phyloP scores from a whole-genome alignment of 768 basidiomycete genomes.

The Coprinellus micaceus region DNA sequence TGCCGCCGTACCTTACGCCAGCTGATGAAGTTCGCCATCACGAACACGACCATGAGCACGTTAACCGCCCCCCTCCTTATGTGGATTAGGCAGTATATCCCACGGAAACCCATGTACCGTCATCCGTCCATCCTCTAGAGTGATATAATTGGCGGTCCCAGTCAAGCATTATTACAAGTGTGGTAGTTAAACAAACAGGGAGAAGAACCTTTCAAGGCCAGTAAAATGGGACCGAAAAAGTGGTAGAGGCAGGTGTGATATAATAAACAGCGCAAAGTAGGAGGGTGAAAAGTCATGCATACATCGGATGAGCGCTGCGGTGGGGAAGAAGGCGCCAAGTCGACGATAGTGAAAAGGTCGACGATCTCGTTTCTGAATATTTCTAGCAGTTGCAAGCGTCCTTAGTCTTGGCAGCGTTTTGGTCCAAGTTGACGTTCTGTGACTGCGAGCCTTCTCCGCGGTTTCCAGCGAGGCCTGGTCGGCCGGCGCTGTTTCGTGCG shows the following conservation, averaged over 20 bases:
- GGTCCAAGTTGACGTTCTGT: slow-evolving; percentile 68
- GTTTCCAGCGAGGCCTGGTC: slow-evolving; percentile 52
- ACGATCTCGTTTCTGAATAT: slow-evolving; percentile 1
- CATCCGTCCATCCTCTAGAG: slow-evolving; percentile 13
- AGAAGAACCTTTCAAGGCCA: slow-evolving; percentile 11
- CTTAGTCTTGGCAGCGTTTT: slow-evolving; percentile 61
- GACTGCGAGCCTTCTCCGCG: slow-evolving; percentile 50
- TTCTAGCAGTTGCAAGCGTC: slow-evolving; percentile 80
- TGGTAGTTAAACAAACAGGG: slow-evolving; percentile 15
- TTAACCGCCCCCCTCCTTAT: slow-evolving; percentile 59
- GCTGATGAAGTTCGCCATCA: slow-evolving; percentile 36
- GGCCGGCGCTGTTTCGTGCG: slow-evolving; percentile 62
- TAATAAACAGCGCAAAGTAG: slow-evolving; percentile 14
- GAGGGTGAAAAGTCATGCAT: slow-evolving; percentile 16
- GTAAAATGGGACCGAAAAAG: slow-evolving; percentile 15
- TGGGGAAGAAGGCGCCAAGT: background rate
- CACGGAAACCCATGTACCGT: slow-evolving; percentile 10
- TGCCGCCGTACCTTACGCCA: slow-evolving; percentile 69
- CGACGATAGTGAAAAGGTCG: background rate
- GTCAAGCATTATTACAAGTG: slow-evolving; percentile 18
- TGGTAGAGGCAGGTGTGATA: slow-evolving; percentile 30
- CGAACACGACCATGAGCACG: slow-evolving; percentile 46
- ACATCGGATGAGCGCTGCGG: slow-evolving; percentile 14
- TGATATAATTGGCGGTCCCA: slow-evolving; percentile 16
- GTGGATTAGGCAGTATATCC: slow-evolving; percentile 36